Percentiles rank a stretch among this genome's conserved stretches.
Conservation (phyloP, 192 early-diverging fungal genomes). For the Backusella liffmaniae region DNA sequence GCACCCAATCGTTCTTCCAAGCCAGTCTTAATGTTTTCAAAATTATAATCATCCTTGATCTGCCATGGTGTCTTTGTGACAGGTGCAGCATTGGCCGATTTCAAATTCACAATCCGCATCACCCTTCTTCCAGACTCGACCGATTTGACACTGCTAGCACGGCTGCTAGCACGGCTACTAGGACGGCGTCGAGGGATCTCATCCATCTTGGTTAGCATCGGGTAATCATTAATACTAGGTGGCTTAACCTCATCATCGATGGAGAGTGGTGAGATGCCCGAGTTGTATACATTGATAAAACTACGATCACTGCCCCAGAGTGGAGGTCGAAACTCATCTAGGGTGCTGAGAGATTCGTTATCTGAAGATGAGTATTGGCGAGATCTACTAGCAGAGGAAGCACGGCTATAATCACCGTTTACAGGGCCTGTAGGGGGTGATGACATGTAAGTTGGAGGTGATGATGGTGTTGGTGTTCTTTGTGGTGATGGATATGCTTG, state of each 20-base stretch:
- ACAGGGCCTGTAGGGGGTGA: neutral
- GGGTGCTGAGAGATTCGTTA: neutral
- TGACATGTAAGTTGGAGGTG: neutral
- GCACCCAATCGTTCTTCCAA: conserved; percentile 18
- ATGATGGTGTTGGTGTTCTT: neutral
- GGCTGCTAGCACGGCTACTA: neutral
- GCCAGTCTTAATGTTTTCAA: neutral
- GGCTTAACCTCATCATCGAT: neutral
- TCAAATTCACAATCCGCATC: neutral
- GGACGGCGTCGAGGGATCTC: neutral
- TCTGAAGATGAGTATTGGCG: neutral
- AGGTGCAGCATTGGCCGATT: neutral
- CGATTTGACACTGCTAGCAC: neutral
- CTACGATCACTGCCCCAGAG: neutral
- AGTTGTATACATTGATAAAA: neutral
- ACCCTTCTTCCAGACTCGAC: neutral
- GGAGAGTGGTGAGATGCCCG: neutral
- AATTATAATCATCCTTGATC: neutral
- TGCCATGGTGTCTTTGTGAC: neutral
- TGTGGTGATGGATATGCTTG: neutral
- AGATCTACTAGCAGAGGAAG: neutral
- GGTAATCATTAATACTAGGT: neutral
- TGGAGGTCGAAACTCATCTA: neutral
- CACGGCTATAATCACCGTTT: neutral
- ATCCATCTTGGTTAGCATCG: neutral